phyloP scores from a whole-genome alignment of 2,329 filamentous ascomycete species.

The Colletotrichum karsti region DNA sequence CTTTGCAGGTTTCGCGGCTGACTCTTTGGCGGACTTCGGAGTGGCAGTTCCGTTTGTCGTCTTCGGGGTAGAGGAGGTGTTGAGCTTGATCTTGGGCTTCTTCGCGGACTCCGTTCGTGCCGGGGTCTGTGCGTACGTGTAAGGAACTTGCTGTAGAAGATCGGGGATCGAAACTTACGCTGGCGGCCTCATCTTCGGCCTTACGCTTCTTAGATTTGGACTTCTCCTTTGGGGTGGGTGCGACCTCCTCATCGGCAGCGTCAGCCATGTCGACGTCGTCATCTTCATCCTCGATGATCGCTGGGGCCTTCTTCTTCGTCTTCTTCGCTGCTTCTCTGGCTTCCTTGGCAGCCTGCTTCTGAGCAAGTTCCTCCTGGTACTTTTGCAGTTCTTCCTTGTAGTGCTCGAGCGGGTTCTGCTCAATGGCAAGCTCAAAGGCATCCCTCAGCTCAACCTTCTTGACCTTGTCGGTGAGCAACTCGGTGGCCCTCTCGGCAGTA shows the following conservation, averaged over 20 bases:
- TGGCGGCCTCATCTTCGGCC: conserved; percentile 79
- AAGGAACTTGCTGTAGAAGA: neutral
- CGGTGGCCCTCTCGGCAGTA: conserved; percentile 75
- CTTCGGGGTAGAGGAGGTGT: conserved; percentile 74
- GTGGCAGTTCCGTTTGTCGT: conserved; percentile 68
- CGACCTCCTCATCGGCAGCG: conserved; percentile 60
- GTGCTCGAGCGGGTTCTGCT: conserved; percentile 79
- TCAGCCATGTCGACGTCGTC: conserved; percentile 71
- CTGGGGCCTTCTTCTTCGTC: conserved; percentile 55
- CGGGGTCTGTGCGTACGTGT: conserved; percentile 56
- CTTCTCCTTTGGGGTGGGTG: conserved; percentile 75
- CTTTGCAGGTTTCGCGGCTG: conserved; percentile 60
- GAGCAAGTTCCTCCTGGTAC: conserved; percentile 72
- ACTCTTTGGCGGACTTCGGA: conserved; percentile 63
- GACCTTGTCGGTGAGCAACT: conserved; percentile 78
- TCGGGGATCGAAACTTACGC: conserved; percentile 40
- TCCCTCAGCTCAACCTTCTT: conserved; percentile 76
- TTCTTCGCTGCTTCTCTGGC: conserved; percentile 57
- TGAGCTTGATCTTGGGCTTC: conserved; percentile 74
- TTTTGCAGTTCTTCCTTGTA: conserved; percentile 84
- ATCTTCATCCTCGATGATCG: conserved; percentile 63
- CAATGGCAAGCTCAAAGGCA: conserved; percentile 82
- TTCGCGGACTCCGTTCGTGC: conserved; percentile 69
- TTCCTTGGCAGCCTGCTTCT: conserved; percentile 60
- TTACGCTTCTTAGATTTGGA: conserved; percentile 81